Evolutionary conservation across 2,329 filamentous ascomycete species (phyloP), one percentile per base, ranked within the genome.

Genomic region (Xylariaceae sp.): DNA sequence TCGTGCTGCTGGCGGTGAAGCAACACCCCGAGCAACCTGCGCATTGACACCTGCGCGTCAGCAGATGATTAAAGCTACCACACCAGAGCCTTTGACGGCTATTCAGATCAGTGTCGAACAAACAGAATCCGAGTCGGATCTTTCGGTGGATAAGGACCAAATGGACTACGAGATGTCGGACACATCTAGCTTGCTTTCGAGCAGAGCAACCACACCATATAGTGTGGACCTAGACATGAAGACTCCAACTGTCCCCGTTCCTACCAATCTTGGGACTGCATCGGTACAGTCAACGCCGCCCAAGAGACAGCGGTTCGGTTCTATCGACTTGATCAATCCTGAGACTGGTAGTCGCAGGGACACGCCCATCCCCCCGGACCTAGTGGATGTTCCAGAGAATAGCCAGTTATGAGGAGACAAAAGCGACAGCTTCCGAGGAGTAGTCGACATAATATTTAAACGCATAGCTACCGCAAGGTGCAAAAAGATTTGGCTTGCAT

Each of bases 91-190:
- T 2, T 16, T 59, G 17, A 63, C 60, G 9, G 56, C 61, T 2
- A 48, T 64, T 18, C 51, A 62, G 41, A 56, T 56, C 31, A 76
- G 71, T 59, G 67, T 74, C 12, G 75, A 76, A 53, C 69, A 66
- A 17, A 58, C 60, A 16, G 66, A 54, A 45, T 64, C 59, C 58
- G 59, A 57, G 42, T 58, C 58, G n/a, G 48, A 56, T 9, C 33
- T 34, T 14, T n/a, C 53, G 11, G 43, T 43, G n/a, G 53, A 58
- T 34, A 45, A 39, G 14, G 52, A 45, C n/a, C 17, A 17, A 2
- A 54, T 66, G 31, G 78, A 81, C 31, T 65, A 78, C 6, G 75
- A 79, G 42, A 78, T 78, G 74, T 79, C 75, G n/a, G 78, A 79
- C n/a, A 69, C 66, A 6, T 71, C 68, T 51, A 77, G 72, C 56